phyloP scores from a whole-genome alignment of 2,329 filamentous ascomycete species.

The Ascochyta viciae-villosae region DNA sequence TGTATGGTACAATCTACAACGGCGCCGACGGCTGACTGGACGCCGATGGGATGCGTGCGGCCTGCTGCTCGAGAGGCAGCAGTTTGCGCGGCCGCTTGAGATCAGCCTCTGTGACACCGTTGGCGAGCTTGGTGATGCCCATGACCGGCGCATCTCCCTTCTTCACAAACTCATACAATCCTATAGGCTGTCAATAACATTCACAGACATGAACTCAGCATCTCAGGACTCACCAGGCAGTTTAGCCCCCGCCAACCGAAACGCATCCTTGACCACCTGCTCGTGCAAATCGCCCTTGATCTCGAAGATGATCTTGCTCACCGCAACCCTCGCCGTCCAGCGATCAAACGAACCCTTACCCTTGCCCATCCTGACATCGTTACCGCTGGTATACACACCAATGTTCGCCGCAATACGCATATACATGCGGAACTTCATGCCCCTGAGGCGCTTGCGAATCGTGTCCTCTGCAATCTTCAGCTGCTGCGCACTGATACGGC shows the following conservation, averaged over 20 bases:
- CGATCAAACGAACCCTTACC: constrained; percentile 97
- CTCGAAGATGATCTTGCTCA: constrained; percentile 92
- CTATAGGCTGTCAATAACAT: constrained; percentile 51
- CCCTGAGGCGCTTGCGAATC: constrained; percentile 85
- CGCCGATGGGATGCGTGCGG: constrained; percentile 71
- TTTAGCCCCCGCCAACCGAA: constrained; percentile 92
- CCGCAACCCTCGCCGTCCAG: constrained; percentile 88
- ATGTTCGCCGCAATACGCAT: constrained; percentile 91
- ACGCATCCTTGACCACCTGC: constrained; percentile 90
- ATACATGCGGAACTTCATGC: constrained; percentile 91
- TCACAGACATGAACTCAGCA: neutral
- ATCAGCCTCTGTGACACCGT: constrained; percentile 81
- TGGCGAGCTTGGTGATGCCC: constrained; percentile 85
- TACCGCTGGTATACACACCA: constrained; percentile 93
- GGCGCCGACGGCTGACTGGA: constrained; percentile 14
- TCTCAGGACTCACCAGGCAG: constrained; percentile 72
- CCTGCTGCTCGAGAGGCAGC: constrained; percentile 62
- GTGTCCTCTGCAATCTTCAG: constrained; percentile 92
- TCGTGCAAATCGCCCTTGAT: constrained; percentile 92
- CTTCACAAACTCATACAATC: constrained; percentile 90
- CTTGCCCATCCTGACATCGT: constrained; percentile 99
- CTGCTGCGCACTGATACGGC: constrained; percentile 84
- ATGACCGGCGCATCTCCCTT: constrained; percentile 90
- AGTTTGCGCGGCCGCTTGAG: constrained; percentile 80
- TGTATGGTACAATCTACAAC: constrained; percentile 16